phyloP scores from a whole-genome alignment of 192 early-diverging fungal genomes.

The Linnemannia elongata region DNA sequence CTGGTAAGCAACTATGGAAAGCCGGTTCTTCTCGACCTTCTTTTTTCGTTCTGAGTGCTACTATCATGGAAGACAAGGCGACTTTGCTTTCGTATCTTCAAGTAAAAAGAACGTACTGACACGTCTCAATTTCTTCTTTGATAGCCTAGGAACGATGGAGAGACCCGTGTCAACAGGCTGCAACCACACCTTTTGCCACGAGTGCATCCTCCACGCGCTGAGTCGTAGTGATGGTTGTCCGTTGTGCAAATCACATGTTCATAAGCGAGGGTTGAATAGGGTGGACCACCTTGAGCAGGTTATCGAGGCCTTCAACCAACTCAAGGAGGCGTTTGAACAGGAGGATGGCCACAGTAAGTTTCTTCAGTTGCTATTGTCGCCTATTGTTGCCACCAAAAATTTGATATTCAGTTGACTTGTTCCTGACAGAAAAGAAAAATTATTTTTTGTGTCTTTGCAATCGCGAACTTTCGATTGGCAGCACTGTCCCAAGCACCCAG shows the following conservation, averaged over 20 bases:
- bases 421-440: background rate
- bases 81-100: too few species aligned
- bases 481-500: conserved; percentile 50
- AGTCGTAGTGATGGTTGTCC: conserved; percentile 41
- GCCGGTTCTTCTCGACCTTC: too few species aligned
- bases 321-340: conserved; percentile 35
- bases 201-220: conserved; percentile 46
- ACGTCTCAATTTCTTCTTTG: too few species aligned
- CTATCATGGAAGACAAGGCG: too few species aligned
- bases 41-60: background rate
- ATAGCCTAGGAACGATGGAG: conserved; percentile 36
- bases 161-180: conserved; percentile 39
- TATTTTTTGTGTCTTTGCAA: background rate
- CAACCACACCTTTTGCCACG: conserved; percentile 48
- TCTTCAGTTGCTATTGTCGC: background rate
- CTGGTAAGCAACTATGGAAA: conserved; percentile 19
- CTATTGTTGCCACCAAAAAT: conserved; percentile 27
- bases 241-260: conserved; percentile 43
- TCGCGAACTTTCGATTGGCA: background rate
- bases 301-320: conserved; percentile 23
- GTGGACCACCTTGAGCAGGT: conserved; percentile 37
- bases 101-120: too few species aligned
- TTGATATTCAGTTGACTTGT: background rate
- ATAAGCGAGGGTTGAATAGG: conserved; percentile 33
- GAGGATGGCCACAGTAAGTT: conserved; percentile 34